Evolutionary conservation across 176 grass and related monocot species (phyloP).

Genomic region (Avena insularis): DNA sequence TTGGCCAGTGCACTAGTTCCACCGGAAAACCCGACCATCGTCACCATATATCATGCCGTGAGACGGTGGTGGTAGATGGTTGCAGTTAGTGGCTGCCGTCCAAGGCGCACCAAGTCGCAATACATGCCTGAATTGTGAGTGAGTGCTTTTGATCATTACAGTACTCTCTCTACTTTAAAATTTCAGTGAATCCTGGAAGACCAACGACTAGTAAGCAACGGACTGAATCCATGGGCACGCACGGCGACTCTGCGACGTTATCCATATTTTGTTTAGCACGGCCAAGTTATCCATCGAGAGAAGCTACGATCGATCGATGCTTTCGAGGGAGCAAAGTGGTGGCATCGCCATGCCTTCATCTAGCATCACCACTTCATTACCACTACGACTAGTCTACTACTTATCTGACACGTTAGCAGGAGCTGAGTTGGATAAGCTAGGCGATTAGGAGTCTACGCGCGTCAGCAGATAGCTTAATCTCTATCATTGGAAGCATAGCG

Average conservation of each 20-base stretch:
- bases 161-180: not conserved
- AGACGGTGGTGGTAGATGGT: not conserved
- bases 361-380: not conserved
- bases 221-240: no score
- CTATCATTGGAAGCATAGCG: not conserved
- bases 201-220: not conserved
- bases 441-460: not conserved
- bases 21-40: not conserved
- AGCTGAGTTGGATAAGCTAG: not conserved
- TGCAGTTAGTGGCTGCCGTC: not conserved
- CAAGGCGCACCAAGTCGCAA: not conserved
- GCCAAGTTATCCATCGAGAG: no score
- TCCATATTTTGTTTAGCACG: no score
- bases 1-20: not conserved
- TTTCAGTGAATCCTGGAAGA: constrained; percentile 3
- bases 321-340: no score
- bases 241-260: no score
- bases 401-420: not conserved
- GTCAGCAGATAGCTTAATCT: not conserved
- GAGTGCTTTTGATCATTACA: not conserved
- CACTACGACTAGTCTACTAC: not conserved
- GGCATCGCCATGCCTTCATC: not conserved
- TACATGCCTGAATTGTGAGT: not conserved
- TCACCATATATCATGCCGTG: not conserved
- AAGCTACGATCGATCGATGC: no score